Evolutionary conservation across 208 protist genomes (phyloP), one percentile per base, ranked within the genome.

Genomic region (Polymyxa betae): DNA sequence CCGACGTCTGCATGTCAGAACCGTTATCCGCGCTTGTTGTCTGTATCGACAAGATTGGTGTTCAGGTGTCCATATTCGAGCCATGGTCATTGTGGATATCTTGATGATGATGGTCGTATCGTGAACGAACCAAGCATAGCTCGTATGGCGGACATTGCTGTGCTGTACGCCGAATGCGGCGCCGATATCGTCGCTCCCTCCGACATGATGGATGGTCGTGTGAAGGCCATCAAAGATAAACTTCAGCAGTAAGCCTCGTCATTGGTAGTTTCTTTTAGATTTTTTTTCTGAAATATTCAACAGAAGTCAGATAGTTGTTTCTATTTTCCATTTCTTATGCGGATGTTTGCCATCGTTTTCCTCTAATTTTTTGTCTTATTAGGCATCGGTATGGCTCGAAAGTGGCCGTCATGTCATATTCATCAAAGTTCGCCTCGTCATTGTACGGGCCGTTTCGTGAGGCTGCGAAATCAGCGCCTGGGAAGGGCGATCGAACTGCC

Each of bases 121-220:
- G 77, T 49, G 20, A 29, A 29, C 46, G 35, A 88, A 77, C 43
- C 46, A 16, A 88, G 77, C 77, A 29, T 88, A 24, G 77, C 35
- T 16, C 77, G 46, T 24, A 16, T 88, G 35, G 77, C 77, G 20
- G n/a, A 90, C n/a, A 89, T 90, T 90, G 88, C 88, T 16, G n/a
- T 89, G 77, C 32, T 77, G n/a, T 49, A 40, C n/a, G 12, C n/a
- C 20, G 24, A 92, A 24, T 68, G 41, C 90, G 94, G 93, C n/a
- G 87, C 89, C 35, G 93, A 96, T 54, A 89, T 97, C 44, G 93
- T 97, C 49, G 96, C 96, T 10, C 96, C 96, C 45, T 96, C 94
- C 20, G 96, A 97, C 93, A 97, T 97, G 96, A 96, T 97, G 95
- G 96, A 97, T 90, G 95, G 96, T 0, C 87, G 96, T 0, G 92